phyloP scores from a whole-genome alignment of 306 rosid species.

The Mimosa bimucronata region DNA sequence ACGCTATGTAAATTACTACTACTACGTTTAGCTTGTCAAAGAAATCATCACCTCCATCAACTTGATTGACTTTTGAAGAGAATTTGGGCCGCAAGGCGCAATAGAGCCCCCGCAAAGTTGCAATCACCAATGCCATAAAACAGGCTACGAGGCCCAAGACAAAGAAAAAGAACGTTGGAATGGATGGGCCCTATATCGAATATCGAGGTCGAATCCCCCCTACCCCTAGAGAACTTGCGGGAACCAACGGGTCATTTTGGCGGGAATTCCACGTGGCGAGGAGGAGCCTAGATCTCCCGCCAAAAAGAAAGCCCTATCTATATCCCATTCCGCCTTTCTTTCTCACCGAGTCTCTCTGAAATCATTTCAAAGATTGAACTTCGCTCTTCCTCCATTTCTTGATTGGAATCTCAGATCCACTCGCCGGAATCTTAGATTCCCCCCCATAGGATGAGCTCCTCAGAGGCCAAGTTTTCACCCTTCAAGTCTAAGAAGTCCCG shows the following conservation, averaged over 20 bases:
- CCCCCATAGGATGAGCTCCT: slow-evolving; percentile 64
- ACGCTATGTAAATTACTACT: too few relatives aligned
- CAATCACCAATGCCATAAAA: not conserved
- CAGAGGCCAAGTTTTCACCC: slow-evolving; percentile 39
- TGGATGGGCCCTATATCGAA: not conserved
- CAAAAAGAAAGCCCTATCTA: slow-evolving; percentile 22
- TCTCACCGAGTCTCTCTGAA: too few relatives aligned
- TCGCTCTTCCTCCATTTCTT: not conserved
- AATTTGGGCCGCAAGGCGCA: not conserved
- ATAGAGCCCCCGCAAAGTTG: not conserved
- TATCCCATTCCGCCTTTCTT: too few relatives aligned
- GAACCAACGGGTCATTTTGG: slow-evolving; percentile 65
- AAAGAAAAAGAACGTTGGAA: not conserved
- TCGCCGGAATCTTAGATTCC: too few relatives aligned
- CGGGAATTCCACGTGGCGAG: slow-evolving; percentile 61
- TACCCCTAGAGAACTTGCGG: slow-evolving; percentile 39
- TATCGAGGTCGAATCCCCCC: not conserved
- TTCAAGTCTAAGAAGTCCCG: slow-evolving; percentile 50
- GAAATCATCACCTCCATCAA: too few relatives aligned
- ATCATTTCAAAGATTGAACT: too few relatives aligned
- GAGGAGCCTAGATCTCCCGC: slow-evolving; percentile 49
- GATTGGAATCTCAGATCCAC: not conserved
- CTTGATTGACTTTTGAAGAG: too few relatives aligned
- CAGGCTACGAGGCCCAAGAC: not conserved
- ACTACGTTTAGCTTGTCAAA: too few relatives aligned